A percentile compares a stretch with the other conserved stretches of the same genome.
Conservation (phyloP, 192 early-diverging fungal species). For the Coemansia sp. region DNA sequence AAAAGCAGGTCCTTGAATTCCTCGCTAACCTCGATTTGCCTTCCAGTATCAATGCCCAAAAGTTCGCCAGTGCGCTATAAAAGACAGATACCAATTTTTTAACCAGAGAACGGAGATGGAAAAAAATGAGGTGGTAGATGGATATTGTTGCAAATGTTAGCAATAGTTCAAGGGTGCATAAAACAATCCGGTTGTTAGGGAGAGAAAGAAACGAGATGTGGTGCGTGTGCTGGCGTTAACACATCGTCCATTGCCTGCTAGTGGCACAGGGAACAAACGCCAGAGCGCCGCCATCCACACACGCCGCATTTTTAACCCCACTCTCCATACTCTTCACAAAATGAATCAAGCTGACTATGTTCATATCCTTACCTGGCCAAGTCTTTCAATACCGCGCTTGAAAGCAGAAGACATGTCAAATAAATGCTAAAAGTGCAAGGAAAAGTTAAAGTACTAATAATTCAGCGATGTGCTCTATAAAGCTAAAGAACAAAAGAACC, state of each 20-base stretch:
- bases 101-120: neutral
- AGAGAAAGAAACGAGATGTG: no score
- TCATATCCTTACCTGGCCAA: constrained; percentile 60
- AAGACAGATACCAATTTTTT: neutral
- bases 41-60: constrained; percentile 61
- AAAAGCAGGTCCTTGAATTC: constrained; percentile 79
- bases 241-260: no score
- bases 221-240: no score
- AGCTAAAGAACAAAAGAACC: neutral
- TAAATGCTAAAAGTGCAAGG: constrained; percentile 6
- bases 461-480: constrained; percentile 7
- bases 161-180: neutral
- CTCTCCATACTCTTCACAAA: no score
- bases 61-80: constrained; percentile 73
- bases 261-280: no score
- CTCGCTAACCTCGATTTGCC: constrained; percentile 72
- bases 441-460: constrained; percentile 1
- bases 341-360: no score
- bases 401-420: constrained; percentile 12
- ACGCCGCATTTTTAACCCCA: no score
- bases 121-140: neutral
- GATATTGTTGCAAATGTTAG: neutral
- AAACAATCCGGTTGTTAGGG: no score
- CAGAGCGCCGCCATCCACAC: no score
- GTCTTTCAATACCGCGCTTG: constrained; percentile 67